Evolutionary conservation across 2,329 filamentous ascomycete genomes (phyloP).

Genomic region (Aureobasidium subglaciale): DNA sequence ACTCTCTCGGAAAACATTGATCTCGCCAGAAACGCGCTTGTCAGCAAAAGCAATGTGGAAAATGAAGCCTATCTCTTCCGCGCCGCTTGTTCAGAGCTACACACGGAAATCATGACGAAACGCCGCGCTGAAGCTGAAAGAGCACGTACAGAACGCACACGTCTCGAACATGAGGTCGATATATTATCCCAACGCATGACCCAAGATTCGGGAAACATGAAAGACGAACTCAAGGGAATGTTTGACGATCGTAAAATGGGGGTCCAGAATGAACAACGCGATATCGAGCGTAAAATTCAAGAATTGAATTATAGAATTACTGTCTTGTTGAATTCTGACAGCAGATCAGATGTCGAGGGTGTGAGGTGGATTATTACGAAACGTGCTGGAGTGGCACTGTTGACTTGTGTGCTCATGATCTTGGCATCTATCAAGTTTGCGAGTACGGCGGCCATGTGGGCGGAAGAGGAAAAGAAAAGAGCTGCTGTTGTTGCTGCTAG

Average conservation of each 20-base stretch:
- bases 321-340: constrained; percentile 79
- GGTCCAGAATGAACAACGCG: constrained; percentile 79
- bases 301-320: constrained; percentile 96
- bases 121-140: constrained; percentile 71
- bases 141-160: constrained; percentile 73
- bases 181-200: constrained; percentile 77
- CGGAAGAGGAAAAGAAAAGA: constrained; percentile 34
- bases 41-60: constrained; percentile 87
- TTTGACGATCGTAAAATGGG: constrained; percentile 95
- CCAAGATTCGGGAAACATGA: constrained; percentile 73
- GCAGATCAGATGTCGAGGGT: constrained; percentile 84
- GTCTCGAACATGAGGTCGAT: constrained; percentile 91
- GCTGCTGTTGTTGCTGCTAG: constrained; percentile 16
- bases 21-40: constrained; percentile 68
- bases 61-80: constrained; percentile 91
- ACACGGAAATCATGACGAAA: constrained; percentile 75
- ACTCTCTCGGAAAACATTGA: constrained; percentile 74
- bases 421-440: constrained; percentile 35
- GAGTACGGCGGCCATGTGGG: constrained; percentile 33
- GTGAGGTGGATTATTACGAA: constrained; percentile 76
- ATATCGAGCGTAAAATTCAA: constrained; percentile 81
- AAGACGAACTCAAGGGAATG: constrained; percentile 88
- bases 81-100: constrained; percentile 86
- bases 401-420: constrained; percentile 38
- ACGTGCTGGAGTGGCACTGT: constrained; percentile 56